These are phyloP conservation scores for Boletus subluridellus DNA, from an alignment of 1,284 basidiomycete genomes.

Conservation along the genomic window DNA sequence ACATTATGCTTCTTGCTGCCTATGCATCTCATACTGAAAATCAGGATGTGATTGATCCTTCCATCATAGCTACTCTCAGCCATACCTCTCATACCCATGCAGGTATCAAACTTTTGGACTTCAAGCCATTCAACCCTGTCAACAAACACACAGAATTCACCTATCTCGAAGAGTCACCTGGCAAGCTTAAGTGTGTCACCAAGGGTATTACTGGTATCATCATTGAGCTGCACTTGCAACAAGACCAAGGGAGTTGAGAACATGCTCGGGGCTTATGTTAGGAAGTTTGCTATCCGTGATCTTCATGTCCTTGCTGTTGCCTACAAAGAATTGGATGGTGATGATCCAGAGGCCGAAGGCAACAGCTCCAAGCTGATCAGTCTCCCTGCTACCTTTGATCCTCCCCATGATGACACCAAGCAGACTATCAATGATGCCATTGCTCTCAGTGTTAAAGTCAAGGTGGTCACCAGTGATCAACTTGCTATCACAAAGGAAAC, in stretches of 20 bases:
- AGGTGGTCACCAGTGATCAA: slow-evolving; percentile 99
- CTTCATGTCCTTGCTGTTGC: slow-evolving; percentile 97
- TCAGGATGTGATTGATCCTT: slow-evolving; percentile 94
- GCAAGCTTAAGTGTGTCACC: slow-evolving; percentile 95
- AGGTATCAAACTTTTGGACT: slow-evolving; percentile 95
- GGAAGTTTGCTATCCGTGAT: slow-evolving; percentile 94
- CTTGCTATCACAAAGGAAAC: slow-evolving; percentile 99
- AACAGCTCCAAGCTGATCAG: slow-evolving; percentile 97
- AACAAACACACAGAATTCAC: slow-evolving; percentile 99
- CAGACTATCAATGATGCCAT: slow-evolving; percentile 98
- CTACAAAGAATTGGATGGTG: slow-evolving; percentile 86
- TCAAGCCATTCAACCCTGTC: slow-evolving; percentile 99
- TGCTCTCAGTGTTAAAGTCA: slow-evolving; percentile 94
- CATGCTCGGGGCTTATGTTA: slow-evolving; percentile 89
- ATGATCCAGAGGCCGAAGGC: slow-evolving; percentile 79
- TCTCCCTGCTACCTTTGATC: slow-evolving; percentile 96
- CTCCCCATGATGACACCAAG: slow-evolving; percentile 97
- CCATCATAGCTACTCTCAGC: slow-evolving; percentile 79
- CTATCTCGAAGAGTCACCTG: slow-evolving; percentile 89
- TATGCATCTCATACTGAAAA: slow-evolving; percentile 98
- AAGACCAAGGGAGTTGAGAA: slow-evolving; percentile 91
- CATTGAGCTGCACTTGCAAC: slow-evolving; percentile 94
- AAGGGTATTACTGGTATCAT: slow-evolving; percentile 99
- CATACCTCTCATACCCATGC: slow-evolving; percentile 74
- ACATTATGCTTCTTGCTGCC: slow-evolving; percentile 89